phyloP scores from a whole-genome alignment of 768 basidiomycete species.

The Phaffia tasmanica region DNA sequence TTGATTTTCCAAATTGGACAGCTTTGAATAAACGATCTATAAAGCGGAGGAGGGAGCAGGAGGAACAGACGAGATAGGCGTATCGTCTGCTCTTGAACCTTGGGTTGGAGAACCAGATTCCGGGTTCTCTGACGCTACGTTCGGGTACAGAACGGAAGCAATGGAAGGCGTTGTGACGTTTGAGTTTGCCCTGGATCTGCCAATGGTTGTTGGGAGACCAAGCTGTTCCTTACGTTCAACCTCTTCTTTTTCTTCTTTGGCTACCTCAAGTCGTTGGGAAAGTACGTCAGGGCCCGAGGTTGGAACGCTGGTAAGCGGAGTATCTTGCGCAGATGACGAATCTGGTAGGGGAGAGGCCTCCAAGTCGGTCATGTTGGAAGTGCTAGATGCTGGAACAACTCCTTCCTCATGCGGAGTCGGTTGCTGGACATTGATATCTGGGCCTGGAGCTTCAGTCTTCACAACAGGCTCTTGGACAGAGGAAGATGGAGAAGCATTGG shows the following conservation, averaged over 20 bases:
- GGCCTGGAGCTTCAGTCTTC: not conserved
- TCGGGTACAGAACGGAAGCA: not conserved
- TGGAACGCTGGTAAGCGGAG: constrained; percentile 15
- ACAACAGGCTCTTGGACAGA: not conserved
- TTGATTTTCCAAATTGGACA: too few species aligned
- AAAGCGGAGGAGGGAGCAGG: too few species aligned
- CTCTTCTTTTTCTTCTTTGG: not conserved
- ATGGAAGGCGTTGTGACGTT: not conserved
- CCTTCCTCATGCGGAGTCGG: not conserved
- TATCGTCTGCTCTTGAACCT: not conserved
- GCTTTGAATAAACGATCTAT: too few species aligned
- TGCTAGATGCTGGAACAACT: not conserved
- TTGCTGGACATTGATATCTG: constrained; percentile 8
- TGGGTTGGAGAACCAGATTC: not conserved
- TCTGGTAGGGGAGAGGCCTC: not conserved
- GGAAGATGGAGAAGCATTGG: not conserved
- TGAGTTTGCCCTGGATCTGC: too few species aligned
- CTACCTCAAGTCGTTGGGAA: constrained; percentile 14
- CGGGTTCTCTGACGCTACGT: not conserved
- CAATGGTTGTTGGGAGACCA: not conserved
- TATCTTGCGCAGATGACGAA: constrained; percentile 6
- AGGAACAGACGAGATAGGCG: too few species aligned
- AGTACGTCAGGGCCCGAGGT: constrained; percentile 16
- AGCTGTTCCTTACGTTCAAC: not conserved
- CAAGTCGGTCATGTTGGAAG: not conserved